phyloP scores from a whole-genome alignment of 2,329 filamentous ascomycete species.

The Aschersonia sp. region DNA sequence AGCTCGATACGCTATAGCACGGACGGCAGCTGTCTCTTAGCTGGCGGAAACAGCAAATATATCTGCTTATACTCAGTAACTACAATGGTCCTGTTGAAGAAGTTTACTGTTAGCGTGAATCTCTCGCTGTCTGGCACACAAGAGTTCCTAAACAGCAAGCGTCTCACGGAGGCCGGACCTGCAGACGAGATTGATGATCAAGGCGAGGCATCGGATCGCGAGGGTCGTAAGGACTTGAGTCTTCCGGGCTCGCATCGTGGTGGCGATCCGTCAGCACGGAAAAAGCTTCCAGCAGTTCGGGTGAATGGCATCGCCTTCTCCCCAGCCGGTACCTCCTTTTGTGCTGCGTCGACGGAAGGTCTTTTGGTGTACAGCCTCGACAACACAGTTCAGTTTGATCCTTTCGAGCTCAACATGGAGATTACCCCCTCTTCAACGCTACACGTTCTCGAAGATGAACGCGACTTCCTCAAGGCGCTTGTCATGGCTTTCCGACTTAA shows the following conservation, averaged over 20 bases:
- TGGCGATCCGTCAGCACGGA: constrained; percentile 64
- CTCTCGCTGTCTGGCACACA: constrained; percentile 92
- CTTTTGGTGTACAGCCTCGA: constrained; percentile 89
- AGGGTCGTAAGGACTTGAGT: constrained; percentile 64
- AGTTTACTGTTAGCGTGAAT: constrained; percentile 91
- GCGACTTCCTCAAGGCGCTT: constrained; percentile 79
- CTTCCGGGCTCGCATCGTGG: constrained; percentile 80
- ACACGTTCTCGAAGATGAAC: constrained; percentile 46
- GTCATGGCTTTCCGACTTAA: constrained; percentile 97
- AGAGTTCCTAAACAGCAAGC: constrained; percentile 87
- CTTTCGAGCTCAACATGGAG: constrained; percentile 87
- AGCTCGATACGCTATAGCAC: constrained; percentile 79
- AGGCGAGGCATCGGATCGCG: constrained; percentile 77
- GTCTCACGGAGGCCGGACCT: constrained; percentile 82
- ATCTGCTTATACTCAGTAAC: constrained; percentile 94
- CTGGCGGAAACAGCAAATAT: constrained; percentile 93
- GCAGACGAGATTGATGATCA: constrained; percentile 72
- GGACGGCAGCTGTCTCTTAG: constrained; percentile 80
- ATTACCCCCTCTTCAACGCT: constrained; percentile 82
- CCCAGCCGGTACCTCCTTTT: constrained; percentile 79
- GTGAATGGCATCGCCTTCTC: constrained; percentile 79
- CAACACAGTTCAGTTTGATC: constrained; percentile 72
- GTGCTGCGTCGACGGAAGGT: constrained; percentile 87
- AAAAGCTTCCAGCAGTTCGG: constrained; percentile 64
- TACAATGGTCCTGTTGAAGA: constrained; percentile 82